Percentiles rank a stretch among this genome's conserved stretches.
These are phyloP conservation scores for Boletus subcaerulescens DNA, from an alignment of 768 basidiomycete species.

Conservation along the genomic window DNA sequence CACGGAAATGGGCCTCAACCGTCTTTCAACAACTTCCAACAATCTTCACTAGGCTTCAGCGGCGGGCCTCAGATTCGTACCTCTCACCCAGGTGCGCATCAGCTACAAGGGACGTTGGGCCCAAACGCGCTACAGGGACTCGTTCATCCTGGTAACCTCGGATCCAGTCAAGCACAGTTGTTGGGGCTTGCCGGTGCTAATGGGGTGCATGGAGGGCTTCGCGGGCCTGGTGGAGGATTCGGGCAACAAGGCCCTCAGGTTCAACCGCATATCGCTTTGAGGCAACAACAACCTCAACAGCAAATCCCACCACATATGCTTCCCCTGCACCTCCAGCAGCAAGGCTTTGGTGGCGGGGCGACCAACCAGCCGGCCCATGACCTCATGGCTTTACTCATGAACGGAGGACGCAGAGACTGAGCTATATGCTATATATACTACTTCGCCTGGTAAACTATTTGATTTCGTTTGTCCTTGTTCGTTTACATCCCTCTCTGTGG, in stretches of 20 bases:
- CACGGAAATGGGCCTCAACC: slow-evolving; percentile 48
- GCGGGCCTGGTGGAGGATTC: slow-evolving; percentile 45
- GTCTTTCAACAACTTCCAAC: slow-evolving; percentile 53
- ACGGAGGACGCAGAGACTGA: slow-evolving; percentile 65
- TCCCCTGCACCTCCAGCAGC: slow-evolving; percentile 62
- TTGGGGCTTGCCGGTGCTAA: slow-evolving; percentile 45
- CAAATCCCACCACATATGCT: slow-evolving; percentile 54
- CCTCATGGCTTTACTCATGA: slow-evolving; percentile 83
- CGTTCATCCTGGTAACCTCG: slow-evolving; percentile 51
- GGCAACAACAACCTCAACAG: slow-evolving; percentile 40
- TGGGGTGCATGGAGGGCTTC: slow-evolving; percentile 43
- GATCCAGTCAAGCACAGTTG: slow-evolving; percentile 47
- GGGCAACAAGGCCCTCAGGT: slow-evolving; percentile 32
- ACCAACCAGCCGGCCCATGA: slow-evolving; percentile 65
- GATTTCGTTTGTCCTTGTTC: slow-evolving; percentile 11
- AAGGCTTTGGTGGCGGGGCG: slow-evolving; percentile 43
- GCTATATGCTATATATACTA: slow-evolving; percentile 16
- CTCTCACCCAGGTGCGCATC: slow-evolving; percentile 45
- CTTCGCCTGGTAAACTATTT: slow-evolving; percentile 5
- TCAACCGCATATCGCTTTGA: slow-evolving; percentile 30
- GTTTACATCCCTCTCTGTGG: slow-evolving; percentile 17
- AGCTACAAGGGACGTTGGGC: slow-evolving; percentile 44
- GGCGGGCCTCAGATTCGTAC: slow-evolving; percentile 46
- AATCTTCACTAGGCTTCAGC: slow-evolving; percentile 44
- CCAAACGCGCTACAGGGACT: slow-evolving; percentile 52